Evolutionary conservation across 805 yeast species (phyloP).

Genomic region (Priceomyces carsonii): DNA sequence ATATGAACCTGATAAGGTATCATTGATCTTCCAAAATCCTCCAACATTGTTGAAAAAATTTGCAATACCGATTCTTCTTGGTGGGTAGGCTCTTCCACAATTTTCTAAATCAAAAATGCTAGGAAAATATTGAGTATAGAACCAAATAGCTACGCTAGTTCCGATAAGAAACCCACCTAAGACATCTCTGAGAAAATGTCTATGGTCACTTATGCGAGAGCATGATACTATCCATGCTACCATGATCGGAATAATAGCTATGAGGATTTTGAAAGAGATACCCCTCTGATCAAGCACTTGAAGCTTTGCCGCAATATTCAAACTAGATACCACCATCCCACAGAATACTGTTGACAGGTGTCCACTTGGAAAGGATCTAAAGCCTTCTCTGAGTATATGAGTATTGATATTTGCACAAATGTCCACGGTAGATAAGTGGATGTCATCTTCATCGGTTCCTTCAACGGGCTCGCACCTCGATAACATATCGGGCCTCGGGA

Average conservation of each 20-base stretch:
- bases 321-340: constrained; percentile 33
- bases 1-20: constrained; percentile 25
- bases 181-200: constrained; percentile 45
- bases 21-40: constrained; percentile 37
- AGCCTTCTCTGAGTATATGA: constrained; percentile 22
- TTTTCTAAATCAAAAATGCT: constrained; percentile 24
- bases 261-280: constrained; percentile 29
- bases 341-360: constrained; percentile 31
- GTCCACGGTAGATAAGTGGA: constrained; percentile 15
- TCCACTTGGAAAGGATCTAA: constrained; percentile 30
- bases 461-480: constrained; percentile 22
- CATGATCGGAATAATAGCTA: constrained; percentile 34
- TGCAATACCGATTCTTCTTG: constrained; percentile 37
- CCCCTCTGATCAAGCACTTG: constrained; percentile 38
- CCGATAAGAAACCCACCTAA: constrained; percentile 43
- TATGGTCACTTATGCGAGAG: constrained; percentile 49
- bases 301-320: constrained; percentile 33
- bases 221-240: constrained; percentile 35
- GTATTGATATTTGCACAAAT: constrained; percentile 17
- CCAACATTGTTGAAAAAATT: constrained; percentile 27
- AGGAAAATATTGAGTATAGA: constrained; percentile 46
- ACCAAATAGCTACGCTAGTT: constrained; percentile 24
- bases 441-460: constrained; percentile 6
- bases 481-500: constrained; percentile 28
- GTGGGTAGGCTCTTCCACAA: constrained; percentile 44